Base-by-base conservation (phyloP, 768 basidiomycete species). In the Lactifluus piperatus region DNA sequence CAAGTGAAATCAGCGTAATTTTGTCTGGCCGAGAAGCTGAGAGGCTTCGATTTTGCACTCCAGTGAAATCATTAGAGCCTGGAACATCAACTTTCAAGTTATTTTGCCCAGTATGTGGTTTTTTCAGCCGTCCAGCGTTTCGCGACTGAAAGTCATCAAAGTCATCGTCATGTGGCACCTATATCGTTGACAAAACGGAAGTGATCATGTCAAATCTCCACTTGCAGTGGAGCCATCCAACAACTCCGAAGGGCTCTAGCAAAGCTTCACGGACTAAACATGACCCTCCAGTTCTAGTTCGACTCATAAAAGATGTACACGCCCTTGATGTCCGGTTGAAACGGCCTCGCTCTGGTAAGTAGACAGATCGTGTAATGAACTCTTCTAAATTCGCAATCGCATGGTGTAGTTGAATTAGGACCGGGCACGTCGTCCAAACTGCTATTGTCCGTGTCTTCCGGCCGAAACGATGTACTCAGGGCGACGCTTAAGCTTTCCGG, bases 51-150 rank as follows among this genome's bases (percentile, higher is more conserved):
- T 94, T 86, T 65, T 72, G 75, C 2, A 64, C 75, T 1, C 69
- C 74, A 4, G 65, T 72, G 0, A 66, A 75, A 20, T 69, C 67
- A 3, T 72, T 95, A 26, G 67, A 73, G 1, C 76, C 85, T 0
- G 94, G 93, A 6, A 72, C 73, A 48, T 86, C 82, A 22, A 63
- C 67, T 1, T 64, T 88, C 37, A 79, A 73, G 0, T 69, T 92
- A 41, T 85, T 81, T 65, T 94, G 86, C 67, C 79, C 88, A 8
- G 94, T 94, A 70, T 64, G 88, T 71, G 41, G 54, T 47, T 29
- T 2, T 34, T 54, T 39, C n/a, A 46, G 46, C 50, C 4, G 51
- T 44, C 37, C 24, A 44, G 10, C 4, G n/a, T 36, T 13, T 62
- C 39, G 24, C 27, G 14, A 36, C 39, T 14, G 51, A 18, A 54